Conservation (phyloP, 768 basidiomycete genomes). For the Pulveroboletus frians region DNA sequence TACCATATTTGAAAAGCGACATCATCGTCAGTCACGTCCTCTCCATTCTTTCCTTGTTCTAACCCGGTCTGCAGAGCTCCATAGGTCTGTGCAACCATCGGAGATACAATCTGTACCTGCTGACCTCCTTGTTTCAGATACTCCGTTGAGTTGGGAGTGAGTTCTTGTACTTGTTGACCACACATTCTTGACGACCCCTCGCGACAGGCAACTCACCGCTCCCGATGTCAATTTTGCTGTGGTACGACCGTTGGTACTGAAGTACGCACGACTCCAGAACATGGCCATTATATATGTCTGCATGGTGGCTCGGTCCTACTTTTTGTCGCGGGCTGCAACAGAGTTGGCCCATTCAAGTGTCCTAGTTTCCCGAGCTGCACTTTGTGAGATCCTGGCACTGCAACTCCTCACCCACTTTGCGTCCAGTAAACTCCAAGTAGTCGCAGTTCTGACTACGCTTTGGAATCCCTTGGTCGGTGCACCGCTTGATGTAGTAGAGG, state of each 20-base stretch:
- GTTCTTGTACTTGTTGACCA: slow-evolving; percentile 24
- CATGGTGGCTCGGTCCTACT: slow-evolving; percentile 75
- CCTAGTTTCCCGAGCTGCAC: slow-evolving; percentile 62
- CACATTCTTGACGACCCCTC: slow-evolving; percentile 3
- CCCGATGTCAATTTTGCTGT: slow-evolving; percentile 79
- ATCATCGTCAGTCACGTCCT: slow-evolving; percentile 46
- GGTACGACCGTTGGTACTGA: slow-evolving; percentile 70
- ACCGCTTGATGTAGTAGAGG: slow-evolving; percentile 55
- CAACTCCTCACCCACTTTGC: slow-evolving; percentile 78
- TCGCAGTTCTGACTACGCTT: slow-evolving; percentile 68
- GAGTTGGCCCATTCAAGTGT: slow-evolving; percentile 77
- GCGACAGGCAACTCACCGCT: slow-evolving; percentile 67
- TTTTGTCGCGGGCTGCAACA: slow-evolving; percentile 59
- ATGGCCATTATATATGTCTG: slow-evolving; percentile 72
- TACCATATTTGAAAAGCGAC: slow-evolving; percentile 66
- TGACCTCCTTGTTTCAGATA: slow-evolving; percentile 40
- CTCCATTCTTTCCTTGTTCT: slow-evolving; percentile 15
- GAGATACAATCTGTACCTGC: not conserved
- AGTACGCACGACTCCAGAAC: slow-evolving; percentile 74
- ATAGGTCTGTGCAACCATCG: slow-evolving; percentile 20
- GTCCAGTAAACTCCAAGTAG: slow-evolving; percentile 67
- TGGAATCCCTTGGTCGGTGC: slow-evolving; percentile 88
- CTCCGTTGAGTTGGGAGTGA: slow-evolving; percentile 76
- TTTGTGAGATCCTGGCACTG: slow-evolving; percentile 87
- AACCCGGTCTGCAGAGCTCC: slow-evolving; percentile 17